These are phyloP conservation scores for Calonectria pseudoturangicola DNA, from an alignment of 2,329 filamentous ascomycete species.

Conservation along the genomic window DNA sequence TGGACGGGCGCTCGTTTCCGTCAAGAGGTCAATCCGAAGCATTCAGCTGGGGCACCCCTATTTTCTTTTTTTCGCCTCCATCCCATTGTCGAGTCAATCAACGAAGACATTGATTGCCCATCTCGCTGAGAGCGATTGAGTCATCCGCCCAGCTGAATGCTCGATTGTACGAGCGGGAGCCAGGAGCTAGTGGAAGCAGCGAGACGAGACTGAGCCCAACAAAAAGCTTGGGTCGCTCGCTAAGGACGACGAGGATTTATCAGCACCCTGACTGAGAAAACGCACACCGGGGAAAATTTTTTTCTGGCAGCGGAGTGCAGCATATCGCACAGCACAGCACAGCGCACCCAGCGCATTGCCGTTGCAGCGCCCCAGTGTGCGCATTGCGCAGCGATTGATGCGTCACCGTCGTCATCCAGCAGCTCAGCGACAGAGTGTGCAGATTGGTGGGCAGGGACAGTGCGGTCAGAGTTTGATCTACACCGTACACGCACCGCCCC, in stretches of 20 bases:
- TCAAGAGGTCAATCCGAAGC: slow-evolving; percentile 30
- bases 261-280: slow-evolving; percentile 44
- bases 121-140: slow-evolving; percentile 45
- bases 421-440: slow-evolving; percentile 33
- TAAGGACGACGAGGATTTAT: slow-evolving; percentile 43
- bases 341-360: slow-evolving; percentile 48
- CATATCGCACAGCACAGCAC: slow-evolving; percentile 29
- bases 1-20: slow-evolving; percentile 40
- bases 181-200: slow-evolving; percentile 40
- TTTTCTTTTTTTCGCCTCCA: slow-evolving; percentile 1
- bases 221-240: slow-evolving; percentile 45
- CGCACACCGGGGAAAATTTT: slow-evolving; percentile 34
- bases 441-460: slow-evolving; percentile 43
- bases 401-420: slow-evolving; percentile 54
- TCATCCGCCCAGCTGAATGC: slow-evolving; percentile 50
- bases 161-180: slow-evolving; percentile 38
- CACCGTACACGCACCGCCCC: slow-evolving; percentile 47
- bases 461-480: slow-evolving; percentile 41
- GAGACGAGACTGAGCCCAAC: slow-evolving; percentile 44
- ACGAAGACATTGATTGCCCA: slow-evolving; percentile 34
- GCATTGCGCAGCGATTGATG: slow-evolving; percentile 45
- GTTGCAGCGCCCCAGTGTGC: slow-evolving; percentile 44
- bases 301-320: slow-evolving; percentile 32
- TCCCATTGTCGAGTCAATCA: slow-evolving; percentile 28
- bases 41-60: slow-evolving; percentile 21